Conservation (phyloP, 257 asterid species). For the Capsicum rhomboideum region DNA sequence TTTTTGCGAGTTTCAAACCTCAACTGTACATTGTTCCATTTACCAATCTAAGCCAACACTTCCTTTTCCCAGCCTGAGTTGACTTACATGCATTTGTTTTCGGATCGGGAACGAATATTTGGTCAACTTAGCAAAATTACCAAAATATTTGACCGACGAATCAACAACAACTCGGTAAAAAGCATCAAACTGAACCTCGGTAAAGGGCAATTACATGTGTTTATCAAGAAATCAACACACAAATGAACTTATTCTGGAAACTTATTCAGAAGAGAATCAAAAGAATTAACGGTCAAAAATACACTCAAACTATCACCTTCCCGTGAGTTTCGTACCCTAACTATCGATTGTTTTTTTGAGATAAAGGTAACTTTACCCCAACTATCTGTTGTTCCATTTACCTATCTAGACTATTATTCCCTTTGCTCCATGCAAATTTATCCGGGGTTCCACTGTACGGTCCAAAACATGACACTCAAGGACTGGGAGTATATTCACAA, state of each 20-base stretch:
- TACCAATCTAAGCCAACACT: neutral
- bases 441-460: too few species aligned
- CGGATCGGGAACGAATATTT: neutral
- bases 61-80: neutral
- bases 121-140: neutral
- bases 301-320: neutral
- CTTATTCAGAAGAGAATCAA: neutral
- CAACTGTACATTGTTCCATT: neutral
- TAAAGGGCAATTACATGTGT: neutral
- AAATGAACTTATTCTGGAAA: neutral
- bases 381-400: neutral
- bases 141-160: neutral
- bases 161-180: neutral
- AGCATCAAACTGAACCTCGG: neutral
- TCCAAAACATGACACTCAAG: too few species aligned
- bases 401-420: too few species aligned
- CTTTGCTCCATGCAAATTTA: too few species aligned
- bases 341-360: too few species aligned
- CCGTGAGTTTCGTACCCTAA: neutral
- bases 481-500: too few species aligned
- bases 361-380: too few species aligned
- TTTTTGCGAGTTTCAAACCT: neutral
- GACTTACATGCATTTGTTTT: neutral
- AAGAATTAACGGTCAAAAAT: neutral
- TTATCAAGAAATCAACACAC: neutral